Percentiles rank a stretch among this genome's conserved stretches.
Evolutionary conservation across 495 filamentous ascomycete species (phyloP).

Genomic region (Hyaloscypha finlandica): DNA sequence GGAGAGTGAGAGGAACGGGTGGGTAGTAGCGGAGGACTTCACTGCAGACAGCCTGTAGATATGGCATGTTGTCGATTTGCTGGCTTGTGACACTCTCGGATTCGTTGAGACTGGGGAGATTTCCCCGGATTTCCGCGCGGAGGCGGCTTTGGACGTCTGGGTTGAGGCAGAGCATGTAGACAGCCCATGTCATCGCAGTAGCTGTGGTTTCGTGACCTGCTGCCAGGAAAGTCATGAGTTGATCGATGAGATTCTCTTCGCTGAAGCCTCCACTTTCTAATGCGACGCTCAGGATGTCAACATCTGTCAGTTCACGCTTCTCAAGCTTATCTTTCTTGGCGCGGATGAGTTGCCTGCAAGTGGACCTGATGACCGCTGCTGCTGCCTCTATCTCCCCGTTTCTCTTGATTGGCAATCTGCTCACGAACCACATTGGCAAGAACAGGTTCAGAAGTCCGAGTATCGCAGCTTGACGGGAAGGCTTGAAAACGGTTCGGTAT

Average conservation of each 20-base stretch:
- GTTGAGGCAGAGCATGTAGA: slow-evolving; percentile 50
- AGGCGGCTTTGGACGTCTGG: slow-evolving; percentile 52
- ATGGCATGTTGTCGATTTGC: slow-evolving; percentile 56
- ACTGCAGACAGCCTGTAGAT: slow-evolving; percentile 51
- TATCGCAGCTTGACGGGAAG: slow-evolving; percentile 40
- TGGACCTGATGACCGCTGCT: slow-evolving; percentile 57
- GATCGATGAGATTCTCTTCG: slow-evolving; percentile 81
- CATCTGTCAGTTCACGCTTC: slow-evolving; percentile 50
- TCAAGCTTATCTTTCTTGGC: slow-evolving; percentile 65
- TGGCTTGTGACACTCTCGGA: slow-evolving; percentile 48
- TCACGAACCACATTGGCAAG: slow-evolving; percentile 51
- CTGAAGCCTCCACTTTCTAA: slow-evolving; percentile 73
- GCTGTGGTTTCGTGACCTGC: slow-evolving; percentile 83
- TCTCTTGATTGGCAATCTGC: slow-evolving; percentile 61
- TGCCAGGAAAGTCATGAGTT: slow-evolving; percentile 93
- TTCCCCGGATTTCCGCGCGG: slow-evolving; percentile 54
- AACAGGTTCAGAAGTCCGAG: slow-evolving; percentile 48
- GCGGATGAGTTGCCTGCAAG: slow-evolving; percentile 66
- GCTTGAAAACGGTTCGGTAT: slow-evolving; percentile 62
- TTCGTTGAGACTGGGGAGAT: slow-evolving; percentile 59
- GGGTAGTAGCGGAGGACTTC: slow-evolving; percentile 42
- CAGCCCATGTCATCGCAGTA: slow-evolving; percentile 56
- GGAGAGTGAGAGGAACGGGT: slow-evolving; percentile 54
- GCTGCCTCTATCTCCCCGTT: slow-evolving; percentile 63
- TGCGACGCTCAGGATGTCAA: slow-evolving; percentile 85